A percentile compares a stretch with the other conserved stretches of the same genome.
Conservation (phyloP, 2,329 filamentous ascomycete species). For the Penicillium sumatraense region DNA sequence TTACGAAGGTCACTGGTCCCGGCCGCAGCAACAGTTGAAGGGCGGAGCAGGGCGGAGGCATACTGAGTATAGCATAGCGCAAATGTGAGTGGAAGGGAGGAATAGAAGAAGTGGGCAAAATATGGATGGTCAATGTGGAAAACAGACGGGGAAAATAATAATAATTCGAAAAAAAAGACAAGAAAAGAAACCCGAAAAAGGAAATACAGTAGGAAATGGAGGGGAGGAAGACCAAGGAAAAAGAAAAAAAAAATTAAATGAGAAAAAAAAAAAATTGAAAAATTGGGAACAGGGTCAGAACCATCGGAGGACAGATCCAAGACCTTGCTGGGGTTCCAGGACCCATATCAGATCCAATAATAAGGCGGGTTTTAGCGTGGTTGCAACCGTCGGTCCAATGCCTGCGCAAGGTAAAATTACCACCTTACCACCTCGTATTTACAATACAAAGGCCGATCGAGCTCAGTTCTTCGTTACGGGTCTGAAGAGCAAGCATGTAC, state of each 20-base stretch:
- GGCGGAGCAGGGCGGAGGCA: constrained; percentile 24
- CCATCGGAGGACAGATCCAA: constrained; percentile 24
- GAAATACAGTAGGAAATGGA: background rate
- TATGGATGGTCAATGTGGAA: constrained; percentile 5
- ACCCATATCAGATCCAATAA: constrained; percentile 44
- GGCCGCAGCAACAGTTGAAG: constrained; percentile 18
- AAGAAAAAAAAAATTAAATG: constrained; percentile 4
- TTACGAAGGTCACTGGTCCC: constrained; percentile 26
- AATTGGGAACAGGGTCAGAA: constrained; percentile 18
- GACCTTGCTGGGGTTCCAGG: constrained; percentile 24
- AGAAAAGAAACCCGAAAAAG: background rate
- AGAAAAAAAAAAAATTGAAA: constrained; percentile 4
- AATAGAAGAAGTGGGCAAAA: constrained; percentile 1
- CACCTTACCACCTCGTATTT: constrained; percentile 2
- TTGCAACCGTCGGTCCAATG: constrained; percentile 33
- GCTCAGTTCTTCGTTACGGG: constrained; percentile 10
- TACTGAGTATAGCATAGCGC: constrained; percentile 17
- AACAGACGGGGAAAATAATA: constrained; percentile 6
- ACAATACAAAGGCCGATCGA: too few species aligned
- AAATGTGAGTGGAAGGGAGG: constrained; percentile 11
- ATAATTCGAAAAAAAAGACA: constrained; percentile 9
- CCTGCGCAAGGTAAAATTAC: constrained; percentile 3
- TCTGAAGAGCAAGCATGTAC: constrained; percentile 26
- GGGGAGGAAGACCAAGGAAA: background rate
- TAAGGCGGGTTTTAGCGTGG: constrained; percentile 36